Evolutionary conservation across 2,329 filamentous ascomycete genomes (phyloP).

Genomic region (Claviceps capensis): DNA sequence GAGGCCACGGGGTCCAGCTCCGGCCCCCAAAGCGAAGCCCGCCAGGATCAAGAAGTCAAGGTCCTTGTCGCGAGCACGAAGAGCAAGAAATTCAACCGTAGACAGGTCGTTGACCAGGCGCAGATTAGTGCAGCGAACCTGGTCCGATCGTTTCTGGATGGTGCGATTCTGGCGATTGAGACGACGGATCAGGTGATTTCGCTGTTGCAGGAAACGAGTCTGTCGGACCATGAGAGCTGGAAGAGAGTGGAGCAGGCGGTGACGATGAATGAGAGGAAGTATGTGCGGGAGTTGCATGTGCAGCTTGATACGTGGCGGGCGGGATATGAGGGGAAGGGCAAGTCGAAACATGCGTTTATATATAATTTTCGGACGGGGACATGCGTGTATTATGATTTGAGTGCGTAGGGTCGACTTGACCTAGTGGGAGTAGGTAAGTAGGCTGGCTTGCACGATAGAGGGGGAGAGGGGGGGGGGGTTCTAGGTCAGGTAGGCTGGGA

Average conservation of each 20-base stretch:
- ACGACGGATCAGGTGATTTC: slow-evolving; percentile 74
- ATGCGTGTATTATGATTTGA: slow-evolving; percentile 76
- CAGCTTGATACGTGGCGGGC: slow-evolving; percentile 51
- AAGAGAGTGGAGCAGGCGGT: slow-evolving; percentile 65
- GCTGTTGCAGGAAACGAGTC: slow-evolving; percentile 55
- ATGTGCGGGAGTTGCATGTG: slow-evolving; percentile 70
- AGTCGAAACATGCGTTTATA: slow-evolving; percentile 63
- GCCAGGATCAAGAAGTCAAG: slow-evolving; percentile 58
- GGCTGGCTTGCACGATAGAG: too few species aligned
- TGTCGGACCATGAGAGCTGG: slow-evolving; percentile 78
- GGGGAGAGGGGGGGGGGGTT: too few species aligned
- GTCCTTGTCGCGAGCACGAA: slow-evolving; percentile 73
- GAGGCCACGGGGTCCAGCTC: slow-evolving; percentile 7
- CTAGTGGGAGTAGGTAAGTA: too few species aligned
- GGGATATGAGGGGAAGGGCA: slow-evolving; percentile 39
- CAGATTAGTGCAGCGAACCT: slow-evolving; percentile 45
- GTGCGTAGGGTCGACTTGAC: slow-evolving; percentile 17
- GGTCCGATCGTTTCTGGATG: slow-evolving; percentile 57
- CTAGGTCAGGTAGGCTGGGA: too few species aligned
- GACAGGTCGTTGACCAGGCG: slow-evolving; percentile 72
- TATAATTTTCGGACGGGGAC: slow-evolving; percentile 82
- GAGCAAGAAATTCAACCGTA: slow-evolving; percentile 84
- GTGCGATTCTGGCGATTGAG: slow-evolving; percentile 78
- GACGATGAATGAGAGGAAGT: slow-evolving; percentile 64
- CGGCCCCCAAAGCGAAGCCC: slow-evolving; percentile 13